A percentile compares a stretch with the other conserved stretches of the same genome.
These are phyloP conservation scores for Phylloboletellus chloephorus DNA, from an alignment of 1,284 basidiomycete genomes.

Conservation along the genomic window DNA sequence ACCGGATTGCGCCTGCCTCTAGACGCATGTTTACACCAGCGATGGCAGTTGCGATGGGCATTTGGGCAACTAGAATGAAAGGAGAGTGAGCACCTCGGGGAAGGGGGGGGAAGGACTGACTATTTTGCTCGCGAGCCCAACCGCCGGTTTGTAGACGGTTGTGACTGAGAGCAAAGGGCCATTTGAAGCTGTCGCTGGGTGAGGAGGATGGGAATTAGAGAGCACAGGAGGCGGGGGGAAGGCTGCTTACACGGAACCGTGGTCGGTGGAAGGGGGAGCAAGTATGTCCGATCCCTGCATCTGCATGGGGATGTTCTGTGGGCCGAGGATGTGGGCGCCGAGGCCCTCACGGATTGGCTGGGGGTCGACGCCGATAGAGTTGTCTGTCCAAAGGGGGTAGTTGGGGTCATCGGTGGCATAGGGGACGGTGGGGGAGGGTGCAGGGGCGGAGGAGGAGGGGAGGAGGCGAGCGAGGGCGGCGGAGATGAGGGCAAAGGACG, in stretches of 20 bases:
- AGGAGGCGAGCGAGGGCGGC: conserved; percentile 20
- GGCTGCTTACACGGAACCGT: conserved; percentile 32
- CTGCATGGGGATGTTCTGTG: conserved; percentile 44
- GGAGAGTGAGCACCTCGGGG: conserved; percentile 2
- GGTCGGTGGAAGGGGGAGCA: conserved; percentile 52
- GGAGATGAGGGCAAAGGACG: conserved; percentile 18
- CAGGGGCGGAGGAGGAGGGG: conserved; percentile 22
- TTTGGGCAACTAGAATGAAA: conserved; percentile 31
- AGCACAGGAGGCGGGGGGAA: neutral
- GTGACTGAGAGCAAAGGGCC: conserved; percentile 55
- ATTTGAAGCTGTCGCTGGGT: conserved; percentile 45
- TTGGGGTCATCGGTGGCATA: conserved; percentile 33
- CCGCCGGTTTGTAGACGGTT: conserved; percentile 51
- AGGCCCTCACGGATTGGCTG: conserved; percentile 36
- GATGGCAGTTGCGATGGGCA: conserved; percentile 42
- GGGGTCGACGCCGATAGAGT: conserved; percentile 24
- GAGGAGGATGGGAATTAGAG: neutral
- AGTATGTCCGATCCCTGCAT: conserved; percentile 45
- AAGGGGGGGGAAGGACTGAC: too few species aligned
- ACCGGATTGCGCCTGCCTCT: conserved; percentile 48
- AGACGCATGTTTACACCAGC: conserved; percentile 56
- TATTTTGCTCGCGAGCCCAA: conserved; percentile 53
- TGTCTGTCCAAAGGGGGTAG: conserved; percentile 27
- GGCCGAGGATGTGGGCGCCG: conserved; percentile 43
- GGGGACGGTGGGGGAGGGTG: conserved; percentile 26